These are phyloP conservation scores for Cytospora leucostoma DNA, from an alignment of 2,329 filamentous ascomycete genomes.

Conservation along the genomic window DNA sequence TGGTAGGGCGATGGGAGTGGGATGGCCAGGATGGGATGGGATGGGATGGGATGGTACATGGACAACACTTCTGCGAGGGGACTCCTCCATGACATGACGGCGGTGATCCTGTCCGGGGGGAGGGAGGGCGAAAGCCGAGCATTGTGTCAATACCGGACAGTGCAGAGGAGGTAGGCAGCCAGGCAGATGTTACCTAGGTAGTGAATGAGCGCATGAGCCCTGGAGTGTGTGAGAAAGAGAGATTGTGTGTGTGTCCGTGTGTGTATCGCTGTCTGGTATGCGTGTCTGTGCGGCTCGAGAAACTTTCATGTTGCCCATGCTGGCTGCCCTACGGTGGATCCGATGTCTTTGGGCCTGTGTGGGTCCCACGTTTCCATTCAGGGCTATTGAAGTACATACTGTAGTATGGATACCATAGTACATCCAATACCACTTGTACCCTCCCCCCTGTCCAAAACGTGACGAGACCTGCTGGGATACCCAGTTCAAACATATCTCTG, in stretches of 20 bases:
- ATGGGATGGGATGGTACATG: too few relatives aligned
- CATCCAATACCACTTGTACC: slow-evolving; percentile 22
- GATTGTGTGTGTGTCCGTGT: background rate
- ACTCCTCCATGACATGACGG: slow-evolving; percentile 1
- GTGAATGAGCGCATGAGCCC: background rate
- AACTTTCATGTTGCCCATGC: slow-evolving; percentile 21
- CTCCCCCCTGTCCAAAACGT: slow-evolving; percentile 28
- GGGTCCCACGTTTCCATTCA: slow-evolving; percentile 25
- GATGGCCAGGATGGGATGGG: too few relatives aligned
- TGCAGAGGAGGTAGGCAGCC: background rate
- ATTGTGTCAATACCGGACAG: slow-evolving; percentile 2
- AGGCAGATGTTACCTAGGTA: background rate
- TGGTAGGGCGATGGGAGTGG: too few relatives aligned
- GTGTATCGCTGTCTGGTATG: background rate
- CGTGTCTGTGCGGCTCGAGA: slow-evolving; percentile 14
- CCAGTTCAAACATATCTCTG: slow-evolving; percentile 21
- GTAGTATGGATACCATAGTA: background rate
- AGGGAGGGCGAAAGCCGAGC: slow-evolving; percentile 17
- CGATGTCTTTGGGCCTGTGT: slow-evolving; percentile 25
- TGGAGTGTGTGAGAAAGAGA: background rate
- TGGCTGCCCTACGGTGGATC: slow-evolving; percentile 23
- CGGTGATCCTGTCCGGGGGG: slow-evolving; percentile 15
- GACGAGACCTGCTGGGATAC: slow-evolving; percentile 24
- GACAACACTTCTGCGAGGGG: background rate
- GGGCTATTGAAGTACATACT: too few relatives aligned